Base-by-base conservation (phyloP, 1,139 yeast genomes). In the Groenewaldozyma auringiensis region DNA sequence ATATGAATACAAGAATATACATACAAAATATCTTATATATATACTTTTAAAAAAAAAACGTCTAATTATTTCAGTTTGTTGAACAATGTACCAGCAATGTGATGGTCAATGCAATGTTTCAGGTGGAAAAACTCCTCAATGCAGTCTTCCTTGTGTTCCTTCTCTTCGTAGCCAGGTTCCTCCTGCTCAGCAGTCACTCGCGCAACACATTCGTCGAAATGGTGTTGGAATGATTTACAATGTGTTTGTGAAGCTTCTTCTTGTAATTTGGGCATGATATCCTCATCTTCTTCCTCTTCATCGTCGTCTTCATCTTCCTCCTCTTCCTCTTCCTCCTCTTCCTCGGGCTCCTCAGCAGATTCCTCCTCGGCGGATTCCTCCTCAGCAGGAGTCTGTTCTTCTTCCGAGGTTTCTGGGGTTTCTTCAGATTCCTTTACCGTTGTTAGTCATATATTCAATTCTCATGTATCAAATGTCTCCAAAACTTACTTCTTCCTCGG, bases 121-220 rank as follows among this genome's bases (percentile, higher is more conserved):
- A 88, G 76, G 71, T 92, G 97, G 89, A 89, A 89, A 72, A 83
- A 92, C 72, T 92, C 98, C 71, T 92, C 97, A 54, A 89, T 83
- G 75, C 98, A 92, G 71, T 89, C 95, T 52, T 89, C 97, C 71
- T 89, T 88, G 75, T 86, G 76, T n/a, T 74, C 81, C 62, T 76
- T 76, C 48, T 82, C 80, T 33, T 71, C 95, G 66, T 89, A 88
- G 54, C 72, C 94, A 56, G 78, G 83, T 62, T 86, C 89, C 71
- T 86, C 84, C 74, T 75, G 77, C 62, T 81, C 95, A 67, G 81
- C 79, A 57, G 89, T 80, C 56, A 92, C 97, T 74, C 97, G 86
- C 69, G 84, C 96, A 50, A 81, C 79, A 76, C 98, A 92, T 69
- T 89, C 96, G 53, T 84, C 82, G 72, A 83, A 88, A 70, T 89